Percentiles rank a stretch among this genome's conserved stretches.
Conservation (phyloP, 2,329 filamentous ascomycete species). For the Epichloe elymi region DNA sequence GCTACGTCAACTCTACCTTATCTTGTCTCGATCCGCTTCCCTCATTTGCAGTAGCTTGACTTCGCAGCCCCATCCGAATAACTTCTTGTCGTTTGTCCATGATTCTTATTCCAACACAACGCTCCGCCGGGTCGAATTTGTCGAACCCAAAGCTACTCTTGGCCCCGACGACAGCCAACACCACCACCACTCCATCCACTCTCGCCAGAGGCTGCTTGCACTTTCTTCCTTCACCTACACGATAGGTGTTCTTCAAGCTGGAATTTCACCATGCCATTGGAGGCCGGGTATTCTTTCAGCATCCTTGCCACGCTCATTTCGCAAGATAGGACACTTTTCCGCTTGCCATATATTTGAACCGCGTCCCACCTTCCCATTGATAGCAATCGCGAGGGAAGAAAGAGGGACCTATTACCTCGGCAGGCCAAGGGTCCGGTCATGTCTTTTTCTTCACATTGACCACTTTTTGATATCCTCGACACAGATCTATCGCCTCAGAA, state of each 20-base stretch:
- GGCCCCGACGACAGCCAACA: not conserved
- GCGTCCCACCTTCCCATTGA: slow-evolving; percentile 4
- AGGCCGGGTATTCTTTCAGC: slow-evolving; percentile 1
- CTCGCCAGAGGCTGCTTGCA: not conserved
- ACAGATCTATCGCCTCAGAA: slow-evolving; percentile 4
- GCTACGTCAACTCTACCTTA: not conserved
- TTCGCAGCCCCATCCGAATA: not conserved
- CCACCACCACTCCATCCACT: not conserved
- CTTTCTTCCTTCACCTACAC: slow-evolving; percentile 1
- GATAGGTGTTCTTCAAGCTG: not conserved
- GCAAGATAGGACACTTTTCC: not conserved
- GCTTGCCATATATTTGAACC: slow-evolving; percentile 1
- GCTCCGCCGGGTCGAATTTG: not conserved
- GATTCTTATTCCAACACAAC: not conserved
- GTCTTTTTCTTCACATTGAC: not conserved
- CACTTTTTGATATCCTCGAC: not conserved
- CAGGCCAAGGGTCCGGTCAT: not conserved
- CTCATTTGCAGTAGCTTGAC: not conserved
- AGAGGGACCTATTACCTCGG: slow-evolving; percentile 4
- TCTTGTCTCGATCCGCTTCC: not conserved
- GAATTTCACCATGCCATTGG: slow-evolving; percentile 5
- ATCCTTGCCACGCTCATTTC: not conserved
- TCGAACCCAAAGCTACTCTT: not conserved
- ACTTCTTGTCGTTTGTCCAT: not conserved
- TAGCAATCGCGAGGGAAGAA: slow-evolving; percentile 4